phyloP scores from a whole-genome alignment of 2,329 filamentous ascomycete species.

The Sphaerulina populicola region DNA sequence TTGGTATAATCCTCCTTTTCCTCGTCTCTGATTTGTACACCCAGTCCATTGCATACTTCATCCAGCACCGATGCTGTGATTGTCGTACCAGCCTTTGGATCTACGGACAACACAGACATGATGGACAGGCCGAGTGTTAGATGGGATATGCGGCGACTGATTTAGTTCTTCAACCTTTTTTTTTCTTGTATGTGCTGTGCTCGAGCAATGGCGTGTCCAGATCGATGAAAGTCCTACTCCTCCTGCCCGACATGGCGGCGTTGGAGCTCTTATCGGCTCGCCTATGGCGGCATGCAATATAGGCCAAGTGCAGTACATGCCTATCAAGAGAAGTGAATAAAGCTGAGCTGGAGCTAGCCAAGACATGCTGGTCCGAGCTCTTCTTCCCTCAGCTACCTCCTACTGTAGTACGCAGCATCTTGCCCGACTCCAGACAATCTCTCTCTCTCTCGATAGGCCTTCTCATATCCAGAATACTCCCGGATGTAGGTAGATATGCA shows the following conservation, averaged over 20 bases:
- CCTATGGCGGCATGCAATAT: no score
- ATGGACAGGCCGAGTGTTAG: neutral
- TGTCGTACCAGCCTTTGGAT: conserved; percentile 15
- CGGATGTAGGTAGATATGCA: neutral
- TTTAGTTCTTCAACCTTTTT: neutral
- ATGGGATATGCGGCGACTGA: neutral
- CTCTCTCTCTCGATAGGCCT: neutral
- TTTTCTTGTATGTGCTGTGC: neutral
- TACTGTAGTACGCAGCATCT: neutral
- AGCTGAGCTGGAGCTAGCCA: neutral
- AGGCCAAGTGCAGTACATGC: no score
- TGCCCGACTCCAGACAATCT: neutral
- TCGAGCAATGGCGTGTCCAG: neutral
- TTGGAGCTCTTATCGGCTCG: neutral
- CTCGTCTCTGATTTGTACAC: conserved; percentile 30
- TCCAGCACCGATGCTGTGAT: conserved; percentile 32
- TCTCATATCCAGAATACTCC: neutral
- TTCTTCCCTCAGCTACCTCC: no score
- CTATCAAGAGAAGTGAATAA: neutral
- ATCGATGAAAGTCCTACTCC: neutral
- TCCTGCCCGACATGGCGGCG: neutral
- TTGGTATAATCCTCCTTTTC: conserved; percentile 35
- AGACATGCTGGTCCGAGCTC: neutral
- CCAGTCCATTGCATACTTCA: conserved; percentile 29
- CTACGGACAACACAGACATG: neutral